Percentiles rank a stretch among this genome's conserved stretches.
Evolutionary conservation across 2,329 filamentous ascomycete species (phyloP).

Genomic region (Sordariomycetes sp.): DNA sequence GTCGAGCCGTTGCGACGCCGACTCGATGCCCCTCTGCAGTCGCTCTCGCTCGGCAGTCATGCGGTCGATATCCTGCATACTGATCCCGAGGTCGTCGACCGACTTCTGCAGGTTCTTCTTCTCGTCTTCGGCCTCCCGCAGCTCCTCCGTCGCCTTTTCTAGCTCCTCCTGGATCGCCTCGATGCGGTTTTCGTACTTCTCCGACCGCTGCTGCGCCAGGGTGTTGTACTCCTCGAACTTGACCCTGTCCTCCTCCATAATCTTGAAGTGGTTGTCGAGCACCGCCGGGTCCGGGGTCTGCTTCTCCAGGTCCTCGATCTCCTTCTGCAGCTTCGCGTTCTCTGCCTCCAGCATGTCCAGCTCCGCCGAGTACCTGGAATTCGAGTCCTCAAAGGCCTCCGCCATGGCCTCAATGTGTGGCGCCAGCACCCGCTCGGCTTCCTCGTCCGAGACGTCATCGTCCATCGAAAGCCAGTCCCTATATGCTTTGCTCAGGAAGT

Average conservation of each 20-base stretch:
- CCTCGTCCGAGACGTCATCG: conserved; percentile 78
- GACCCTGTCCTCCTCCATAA: conserved; percentile 85
- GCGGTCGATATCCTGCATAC: conserved; percentile 96
- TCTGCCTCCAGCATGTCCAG: conserved; percentile 80
- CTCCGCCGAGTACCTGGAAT: conserved; percentile 75
- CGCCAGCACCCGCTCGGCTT: conserved; percentile 64
- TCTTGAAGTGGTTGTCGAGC: conserved; percentile 81
- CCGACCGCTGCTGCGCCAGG: conserved; percentile 70
- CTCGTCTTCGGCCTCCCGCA: conserved; percentile 75
- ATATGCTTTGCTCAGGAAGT: conserved; percentile 84
- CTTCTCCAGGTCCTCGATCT: conserved; percentile 85
- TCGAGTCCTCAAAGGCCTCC: conserved; percentile 72
- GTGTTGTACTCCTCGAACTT: conserved; percentile 96
- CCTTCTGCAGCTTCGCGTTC: conserved; percentile 66
- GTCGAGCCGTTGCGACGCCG: conserved; percentile 64
- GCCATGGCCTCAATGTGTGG: conserved; percentile 87
- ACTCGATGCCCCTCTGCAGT: conserved; percentile 79
- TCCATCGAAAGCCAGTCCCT: conserved; percentile 90
- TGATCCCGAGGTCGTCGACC: conserved; percentile 88
- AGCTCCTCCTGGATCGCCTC: conserved; percentile 80
- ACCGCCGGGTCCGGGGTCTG: conserved; percentile 73
- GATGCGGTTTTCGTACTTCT: conserved; percentile 77
- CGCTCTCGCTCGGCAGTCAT: conserved; percentile 95
- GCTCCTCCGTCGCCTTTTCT: conserved; percentile 63
- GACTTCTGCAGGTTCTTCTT: conserved; percentile 68